These are phyloP conservation scores for Tolypocladium cylindrosporum DNA, from an alignment of 2,329 filamentous ascomycete species.

Conservation along the genomic window DNA sequence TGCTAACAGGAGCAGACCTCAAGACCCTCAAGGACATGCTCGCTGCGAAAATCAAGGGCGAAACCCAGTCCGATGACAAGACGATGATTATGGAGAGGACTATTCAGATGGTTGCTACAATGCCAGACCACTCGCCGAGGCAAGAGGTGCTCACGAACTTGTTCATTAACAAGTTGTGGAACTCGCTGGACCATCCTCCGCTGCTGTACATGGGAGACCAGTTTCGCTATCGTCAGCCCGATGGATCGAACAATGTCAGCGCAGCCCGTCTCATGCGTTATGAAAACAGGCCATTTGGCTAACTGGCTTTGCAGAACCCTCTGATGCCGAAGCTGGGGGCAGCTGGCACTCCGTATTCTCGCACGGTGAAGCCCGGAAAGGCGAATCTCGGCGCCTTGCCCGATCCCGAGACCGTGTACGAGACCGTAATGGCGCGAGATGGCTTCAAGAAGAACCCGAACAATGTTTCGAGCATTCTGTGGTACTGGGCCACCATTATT, in stretches of 20 bases:
- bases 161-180: slow-evolving; percentile 62
- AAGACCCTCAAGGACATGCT: slow-evolving; percentile 53
- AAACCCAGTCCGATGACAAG: slow-evolving; percentile 59
- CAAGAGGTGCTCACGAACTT: slow-evolving; percentile 53
- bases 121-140: slow-evolving; percentile 52
- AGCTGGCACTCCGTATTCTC: slow-evolving; percentile 57
- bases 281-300: not conserved
- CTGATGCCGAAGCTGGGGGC: slow-evolving; percentile 55
- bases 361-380: slow-evolving; percentile 49
- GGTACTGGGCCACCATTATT: slow-evolving; percentile 64
- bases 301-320: slow-evolving; percentile 39
- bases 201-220: slow-evolving; percentile 53
- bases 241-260: slow-evolving; percentile 57
- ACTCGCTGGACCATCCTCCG: slow-evolving; percentile 62
- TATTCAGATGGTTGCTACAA: slow-evolving; percentile 57
- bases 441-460: slow-evolving; percentile 53
- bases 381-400: slow-evolving; percentile 55
- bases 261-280: no score
- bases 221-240: slow-evolving; percentile 55
- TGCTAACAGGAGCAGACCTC: slow-evolving; percentile 36
- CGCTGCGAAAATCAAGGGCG: slow-evolving; percentile 51
- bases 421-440: slow-evolving; percentile 45
- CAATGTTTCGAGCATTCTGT: slow-evolving; percentile 61
- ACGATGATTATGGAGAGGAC: slow-evolving; percentile 67
- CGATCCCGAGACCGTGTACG: slow-evolving; percentile 54